Percentiles rank a stretch among this genome's conserved stretches.
These are phyloP conservation scores for Paspalum vaginatum DNA, from an alignment of 176 grass and related monocot genomes.

Conservation along the genomic window DNA sequence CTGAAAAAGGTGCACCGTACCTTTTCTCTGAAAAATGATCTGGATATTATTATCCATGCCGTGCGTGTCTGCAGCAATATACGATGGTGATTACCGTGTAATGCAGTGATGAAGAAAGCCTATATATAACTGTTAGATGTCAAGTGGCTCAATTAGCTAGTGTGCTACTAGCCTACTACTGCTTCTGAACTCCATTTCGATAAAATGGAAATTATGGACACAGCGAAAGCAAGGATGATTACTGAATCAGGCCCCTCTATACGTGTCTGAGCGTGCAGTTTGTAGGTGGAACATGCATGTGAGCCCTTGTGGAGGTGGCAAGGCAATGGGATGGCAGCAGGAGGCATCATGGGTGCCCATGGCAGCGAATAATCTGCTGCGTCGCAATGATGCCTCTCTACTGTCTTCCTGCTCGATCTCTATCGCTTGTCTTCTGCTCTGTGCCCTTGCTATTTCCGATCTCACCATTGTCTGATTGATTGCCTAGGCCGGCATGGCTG, in stretches of 20 bases:
- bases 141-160: background rate
- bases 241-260: constrained; percentile 4
- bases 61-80: background rate
- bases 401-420: background rate
- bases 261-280: background rate
- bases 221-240: constrained; percentile 36
- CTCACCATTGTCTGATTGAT: too few species aligned
- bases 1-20: background rate
- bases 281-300: constrained; percentile 30
- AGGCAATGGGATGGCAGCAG: background rate
- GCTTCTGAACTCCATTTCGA: background rate
- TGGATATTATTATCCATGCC: constrained; percentile 9
- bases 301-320: background rate
- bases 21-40: constrained; percentile 5
- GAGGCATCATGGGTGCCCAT: constrained; percentile 36
- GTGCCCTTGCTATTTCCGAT: background rate
- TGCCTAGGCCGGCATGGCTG: too few species aligned
- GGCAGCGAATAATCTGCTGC: constrained; percentile 44
- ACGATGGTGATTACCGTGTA: constrained; percentile 6
- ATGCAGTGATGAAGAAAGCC: constrained; percentile 26
- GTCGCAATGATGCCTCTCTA: constrained; percentile 42
- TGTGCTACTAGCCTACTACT: background rate
- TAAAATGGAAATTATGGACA: constrained; percentile 27
- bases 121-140: background rate
- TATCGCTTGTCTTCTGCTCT: background rate